A percentile compares a stretch with the other conserved stretches of the same genome.
Conservation (phyloP, 176 grass and related monocot species). For the Raddia distichophylla region DNA sequence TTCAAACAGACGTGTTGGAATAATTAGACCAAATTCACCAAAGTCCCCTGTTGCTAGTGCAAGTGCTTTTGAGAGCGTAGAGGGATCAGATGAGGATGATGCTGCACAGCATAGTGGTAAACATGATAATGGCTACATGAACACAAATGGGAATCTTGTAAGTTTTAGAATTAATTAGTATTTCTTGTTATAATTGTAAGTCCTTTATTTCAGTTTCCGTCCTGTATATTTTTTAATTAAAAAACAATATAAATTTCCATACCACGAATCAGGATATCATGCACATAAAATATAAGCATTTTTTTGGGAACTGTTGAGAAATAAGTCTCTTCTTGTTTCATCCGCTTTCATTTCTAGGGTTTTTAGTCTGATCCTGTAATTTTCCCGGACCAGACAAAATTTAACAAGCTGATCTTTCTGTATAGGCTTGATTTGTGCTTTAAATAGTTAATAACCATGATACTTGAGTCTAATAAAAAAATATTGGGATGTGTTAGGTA, state of each 20-base stretch:
- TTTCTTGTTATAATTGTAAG: conserved; percentile 27
- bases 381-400: background rate
- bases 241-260: conserved; percentile 27
- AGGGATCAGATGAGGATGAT: conserved; percentile 66
- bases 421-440: background rate
- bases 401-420: background rate
- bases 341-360: conserved; percentile 27
- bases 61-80: conserved; percentile 61
- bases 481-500: conserved; percentile 18
- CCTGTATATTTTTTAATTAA: conserved; percentile 20
- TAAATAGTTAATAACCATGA: background rate
- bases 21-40: conserved; percentile 70
- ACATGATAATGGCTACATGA: conserved; percentile 61
- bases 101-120: conserved; percentile 52
- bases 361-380: conserved; percentile 26
- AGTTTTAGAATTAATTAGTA: conserved; percentile 39
- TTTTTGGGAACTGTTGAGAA: conserved; percentile 14
- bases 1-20: conserved; percentile 62
- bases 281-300: background rate
- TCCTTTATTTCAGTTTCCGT: background rate
- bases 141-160: conserved; percentile 67
- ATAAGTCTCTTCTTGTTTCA: conserved; percentile 18
- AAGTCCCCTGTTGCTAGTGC: conserved; percentile 71
- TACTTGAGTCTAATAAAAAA: conserved; percentile 4
- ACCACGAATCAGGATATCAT: background rate